Base-by-base conservation (phyloP, 1,284 basidiomycete species). In the Ceraceosorus guamensis region DNA sequence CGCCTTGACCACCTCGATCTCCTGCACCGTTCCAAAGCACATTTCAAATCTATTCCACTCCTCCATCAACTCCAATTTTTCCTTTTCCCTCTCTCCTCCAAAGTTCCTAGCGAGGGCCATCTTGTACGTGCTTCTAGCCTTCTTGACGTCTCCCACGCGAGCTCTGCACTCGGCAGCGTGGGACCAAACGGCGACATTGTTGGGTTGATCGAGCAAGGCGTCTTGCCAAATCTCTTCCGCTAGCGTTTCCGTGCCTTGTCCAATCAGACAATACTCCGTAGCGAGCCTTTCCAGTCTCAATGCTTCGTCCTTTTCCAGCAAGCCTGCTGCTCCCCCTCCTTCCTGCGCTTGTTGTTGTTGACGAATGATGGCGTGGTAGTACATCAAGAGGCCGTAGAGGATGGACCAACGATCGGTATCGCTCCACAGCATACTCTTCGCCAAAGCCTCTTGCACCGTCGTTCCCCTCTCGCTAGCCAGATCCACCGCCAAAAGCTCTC, bases 1-100 rank as follows among this genome's bases (percentile, higher is more conserved):
- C 6, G 47, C 52, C 14, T 70, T 76, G 8, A 87, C 86, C 6
- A 81, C 79, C 43, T 89, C 83, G 14, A 95, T 76, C 5, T 85
- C 83, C 44, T 83, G 79, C 6, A 89, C 78, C 6, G 82, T 81
- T 0, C 93, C 93, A 65, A 89, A 81, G 3, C 87, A 78, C 61
- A 89, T 84, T 74, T 97, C 93, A 65, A 97, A 95, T 13, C 81
- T 78, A 4, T 85, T 72, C 86, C 89, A 95, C 0, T 87, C 86
- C 57, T 91, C 87, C 83, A 89, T 89, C 5, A 97, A 41, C 41
- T 56, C 43, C 30, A 14, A 33, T 44, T 55, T 48, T 30, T n/a
- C 39, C 45, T 30, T 33, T 31, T 44, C 48, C 41, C 33, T 48
- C 53, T 34, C 56, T 59, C 34, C 54, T 45, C 41, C 60, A 41